Evolutionary conservation across 441 rosid genomes (phyloP), one percentile per base, ranked within the genome.

Genomic region (California macrophylla): DNA sequence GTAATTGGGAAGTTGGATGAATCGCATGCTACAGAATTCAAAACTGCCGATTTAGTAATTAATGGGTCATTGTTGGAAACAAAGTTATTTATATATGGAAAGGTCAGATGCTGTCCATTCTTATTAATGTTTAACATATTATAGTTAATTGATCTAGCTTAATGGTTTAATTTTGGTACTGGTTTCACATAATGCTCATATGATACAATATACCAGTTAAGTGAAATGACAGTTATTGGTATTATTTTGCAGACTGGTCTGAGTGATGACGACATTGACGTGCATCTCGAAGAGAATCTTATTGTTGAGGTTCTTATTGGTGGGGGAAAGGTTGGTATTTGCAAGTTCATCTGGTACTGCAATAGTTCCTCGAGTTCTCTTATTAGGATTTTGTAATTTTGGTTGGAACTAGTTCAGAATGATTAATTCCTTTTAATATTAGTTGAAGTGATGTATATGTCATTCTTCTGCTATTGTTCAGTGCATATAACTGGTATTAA

Each of bases 291-390:
- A 75, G 99, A 94, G 87, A 81, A 75, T 36, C 77, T 87, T 58
- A 86, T 95, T 83, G 83, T 92, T 63, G 88, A 92, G 82, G 83
- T 92, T 82, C 89, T 84, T 84, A 97, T 96, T 73, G 80, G 86
- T 69, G 98, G 99, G 67, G 99, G 91, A 82, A 92, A 92, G 99
- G 99, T 95, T 81, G 74, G 92, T 80, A 56, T 75, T n/a, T 66
- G 42, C 74, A 70, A 20, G 69, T 76, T 73, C 66, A 42, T 54
- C 52, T 40, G 64, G 29, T 40, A 61, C 70, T 50, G 63, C 29
- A 52, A 42, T 75, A 24, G 16, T 66, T 36, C 54, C 65, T 76
- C 70, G 61, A 75, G 36, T 28, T 36, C 36, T 65, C 47, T 10
- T n/a, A 28, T 36, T 77, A 64, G 29, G 52, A 8, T 38, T 26